Conservation (phyloP, 2,329 filamentous ascomycete species). For the Epichloe festucae region DNA sequence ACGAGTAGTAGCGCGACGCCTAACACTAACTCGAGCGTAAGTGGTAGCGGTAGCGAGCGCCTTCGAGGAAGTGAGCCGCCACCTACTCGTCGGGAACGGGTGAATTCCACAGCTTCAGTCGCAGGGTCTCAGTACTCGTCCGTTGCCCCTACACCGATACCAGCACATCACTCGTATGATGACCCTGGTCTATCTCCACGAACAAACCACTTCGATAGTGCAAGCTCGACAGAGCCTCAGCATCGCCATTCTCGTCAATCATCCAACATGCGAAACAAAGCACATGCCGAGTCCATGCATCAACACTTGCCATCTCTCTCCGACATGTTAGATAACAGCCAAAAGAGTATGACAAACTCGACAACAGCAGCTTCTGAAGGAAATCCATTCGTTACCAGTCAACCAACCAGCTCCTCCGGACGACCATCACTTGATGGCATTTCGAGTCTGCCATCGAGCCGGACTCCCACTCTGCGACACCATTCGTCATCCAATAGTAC, state of each 20-base stretch:
- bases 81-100: constrained; percentile 30
- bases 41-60: constrained; percentile 36
- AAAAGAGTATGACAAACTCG: constrained; percentile 9
- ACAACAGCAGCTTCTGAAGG: constrained; percentile 6
- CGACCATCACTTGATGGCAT: constrained; percentile 14
- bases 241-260: constrained; percentile 15
- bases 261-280: constrained; percentile 16
- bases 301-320: constrained; percentile 33
- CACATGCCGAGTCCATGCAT: constrained; percentile 13
- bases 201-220: constrained; percentile 22
- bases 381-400: background rate
- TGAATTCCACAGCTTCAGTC: constrained; percentile 34
- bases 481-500: constrained; percentile 34
- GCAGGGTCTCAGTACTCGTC: constrained; percentile 32
- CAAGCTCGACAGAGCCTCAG: constrained; percentile 15
- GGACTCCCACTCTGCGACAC: constrained; percentile 28
- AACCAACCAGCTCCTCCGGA: background rate
- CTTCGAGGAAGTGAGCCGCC: constrained; percentile 35
- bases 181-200: constrained; percentile 32
- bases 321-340: constrained; percentile 31
- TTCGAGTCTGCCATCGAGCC: constrained; percentile 15
- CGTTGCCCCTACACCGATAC: constrained; percentile 21
- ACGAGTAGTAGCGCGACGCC: constrained; percentile 28
- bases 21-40: constrained; percentile 25
- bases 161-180: constrained; percentile 26